Evolutionary conservation across 2,329 filamentous ascomycete genomes (phyloP).

Genomic region (Zymoseptoria passerinii): DNA sequence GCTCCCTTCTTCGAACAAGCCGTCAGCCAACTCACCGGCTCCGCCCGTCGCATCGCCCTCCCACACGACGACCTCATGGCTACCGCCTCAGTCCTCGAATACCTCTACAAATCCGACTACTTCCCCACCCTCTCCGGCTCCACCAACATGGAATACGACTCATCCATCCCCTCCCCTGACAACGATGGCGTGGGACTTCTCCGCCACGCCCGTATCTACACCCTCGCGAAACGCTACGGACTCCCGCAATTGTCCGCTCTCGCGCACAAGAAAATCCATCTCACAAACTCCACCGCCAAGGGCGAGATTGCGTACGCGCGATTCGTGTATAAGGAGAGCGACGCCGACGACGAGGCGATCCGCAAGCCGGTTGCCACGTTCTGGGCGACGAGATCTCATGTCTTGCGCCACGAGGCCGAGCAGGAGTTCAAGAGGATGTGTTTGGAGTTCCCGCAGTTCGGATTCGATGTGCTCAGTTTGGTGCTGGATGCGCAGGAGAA

Average conservation of each 20-base stretch:
- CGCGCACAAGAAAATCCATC: constrained; percentile 83
- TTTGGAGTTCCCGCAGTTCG: constrained; percentile 83
- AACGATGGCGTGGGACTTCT: constrained; percentile 75
- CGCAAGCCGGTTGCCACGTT: constrained; percentile 80
- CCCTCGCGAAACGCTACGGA: constrained; percentile 70
- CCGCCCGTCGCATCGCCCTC: constrained; percentile 57
- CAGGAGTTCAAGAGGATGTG: constrained; percentile 77
- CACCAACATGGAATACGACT: constrained; percentile 59
- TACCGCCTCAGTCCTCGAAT: constrained; percentile 72
- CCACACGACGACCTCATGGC: constrained; percentile 60
- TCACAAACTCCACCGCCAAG: constrained; percentile 75
- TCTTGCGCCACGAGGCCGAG: constrained; percentile 76
- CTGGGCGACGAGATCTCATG: constrained; percentile 75
- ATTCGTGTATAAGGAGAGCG: constrained; percentile 77
- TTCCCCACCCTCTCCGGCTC: constrained; percentile 60
- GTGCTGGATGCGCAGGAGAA: constrained; percentile 45
- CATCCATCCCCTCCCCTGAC: constrained; percentile 58
- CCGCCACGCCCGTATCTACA: constrained; percentile 84
- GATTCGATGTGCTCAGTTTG: constrained; percentile 78
- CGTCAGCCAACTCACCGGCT: constrained; percentile 53
- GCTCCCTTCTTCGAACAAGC: constrained; percentile 66
- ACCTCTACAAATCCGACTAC: constrained; percentile 78
- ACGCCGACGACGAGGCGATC: constrained; percentile 60
- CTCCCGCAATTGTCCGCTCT: constrained; percentile 60
- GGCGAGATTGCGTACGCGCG: constrained; percentile 88